A percentile compares a stretch with the other conserved stretches of the same genome.
These are phyloP conservation scores for Cenchrus purpureus DNA, from an alignment of 176 grass and related monocot genomes.

Conservation along the genomic window DNA sequence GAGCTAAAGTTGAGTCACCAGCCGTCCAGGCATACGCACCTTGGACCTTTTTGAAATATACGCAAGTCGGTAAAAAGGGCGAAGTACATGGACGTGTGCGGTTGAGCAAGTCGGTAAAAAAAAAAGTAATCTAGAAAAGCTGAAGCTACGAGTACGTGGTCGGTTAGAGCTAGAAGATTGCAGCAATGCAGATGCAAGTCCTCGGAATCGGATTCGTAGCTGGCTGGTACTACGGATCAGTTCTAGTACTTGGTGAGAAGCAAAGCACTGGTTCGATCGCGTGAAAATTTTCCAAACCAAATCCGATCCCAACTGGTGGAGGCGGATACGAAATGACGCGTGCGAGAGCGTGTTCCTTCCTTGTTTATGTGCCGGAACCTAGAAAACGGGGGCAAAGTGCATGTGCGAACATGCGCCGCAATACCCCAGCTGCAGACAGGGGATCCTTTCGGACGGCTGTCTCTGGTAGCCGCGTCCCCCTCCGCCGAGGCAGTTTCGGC, in stretches of 20 bases:
- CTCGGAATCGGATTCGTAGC: not conserved
- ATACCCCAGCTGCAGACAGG: not conserved
- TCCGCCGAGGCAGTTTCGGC: not conserved
- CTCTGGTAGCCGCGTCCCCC: conserved; percentile 11
- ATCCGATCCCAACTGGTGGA: not conserved
- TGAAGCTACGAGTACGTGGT: conserved; percentile 16
- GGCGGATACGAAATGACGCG: not conserved
- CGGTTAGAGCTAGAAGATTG: not conserved
- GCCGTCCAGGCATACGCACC: no score
- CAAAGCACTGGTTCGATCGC: not conserved
- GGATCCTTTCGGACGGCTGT: not conserved
- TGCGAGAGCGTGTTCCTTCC: not conserved
- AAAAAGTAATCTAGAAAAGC: conserved; percentile 1
- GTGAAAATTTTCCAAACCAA: not conserved
- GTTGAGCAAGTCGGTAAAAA: no score
- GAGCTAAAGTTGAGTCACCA: no score
- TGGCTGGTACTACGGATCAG: not conserved
- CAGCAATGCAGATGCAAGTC: not conserved
- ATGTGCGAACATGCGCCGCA: not conserved
- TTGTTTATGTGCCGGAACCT: not conserved
- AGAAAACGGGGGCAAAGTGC: not conserved
- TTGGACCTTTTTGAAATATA: no score
- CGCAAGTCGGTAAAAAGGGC: no score
- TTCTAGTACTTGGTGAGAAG: not conserved
- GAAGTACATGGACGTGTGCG: no score